Base-by-base conservation (phyloP, 495 filamentous ascomycete genomes). In the Aspergillus haitiensis region DNA sequence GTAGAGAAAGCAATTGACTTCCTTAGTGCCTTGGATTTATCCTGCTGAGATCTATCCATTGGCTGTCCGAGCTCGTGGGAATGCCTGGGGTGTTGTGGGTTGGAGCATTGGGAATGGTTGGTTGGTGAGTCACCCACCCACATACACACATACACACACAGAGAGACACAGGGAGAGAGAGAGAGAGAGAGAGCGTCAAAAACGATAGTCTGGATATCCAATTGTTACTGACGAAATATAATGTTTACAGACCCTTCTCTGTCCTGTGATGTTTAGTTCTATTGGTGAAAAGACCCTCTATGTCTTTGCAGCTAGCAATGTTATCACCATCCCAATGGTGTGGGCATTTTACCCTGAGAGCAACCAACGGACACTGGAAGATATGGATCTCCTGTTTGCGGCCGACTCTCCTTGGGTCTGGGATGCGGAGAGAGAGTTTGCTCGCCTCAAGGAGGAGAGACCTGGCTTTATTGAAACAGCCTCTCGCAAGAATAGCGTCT, bases 21-120 rank as follows among this genome's bases (percentile, higher is more conserved):
- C 3, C 9, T 21, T 40, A 65, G 86, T 88, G 3, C 86, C 86
- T 0, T 89, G 85, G 86, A 63, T 89, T 5, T 89, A 89, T 57
- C 86, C 86, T 0, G 85, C 86, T 13, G 87, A 90, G 64, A 89
- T 89, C 53, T 89, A 89, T 70, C 87, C 87, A 0, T 70, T 89
- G 15, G 80, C 85, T 31, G 81, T 89, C 9, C 82, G 87, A 27
- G 87, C 86, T 5, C 84, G 85, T 34, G 87, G 87, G 16, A 89
- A 88, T 50, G 84, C 87, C n/a, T 89, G 86, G 84, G 86, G 87
- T 63, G 87, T 89, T 0, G 80, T 90, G 3, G 86, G 87, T 13
- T 90, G 87, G 86, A 83, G 79, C 56, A 88, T 90, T 39, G 86
- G 85, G n/a, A 88, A 88, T 58, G 86, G 84, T 39, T 87, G 84